Percentiles rank a stretch among this genome's conserved stretches.
Conservation (phyloP, 495 filamentous ascomycete genomes). For the Aspergillus mulundensis region DNA sequence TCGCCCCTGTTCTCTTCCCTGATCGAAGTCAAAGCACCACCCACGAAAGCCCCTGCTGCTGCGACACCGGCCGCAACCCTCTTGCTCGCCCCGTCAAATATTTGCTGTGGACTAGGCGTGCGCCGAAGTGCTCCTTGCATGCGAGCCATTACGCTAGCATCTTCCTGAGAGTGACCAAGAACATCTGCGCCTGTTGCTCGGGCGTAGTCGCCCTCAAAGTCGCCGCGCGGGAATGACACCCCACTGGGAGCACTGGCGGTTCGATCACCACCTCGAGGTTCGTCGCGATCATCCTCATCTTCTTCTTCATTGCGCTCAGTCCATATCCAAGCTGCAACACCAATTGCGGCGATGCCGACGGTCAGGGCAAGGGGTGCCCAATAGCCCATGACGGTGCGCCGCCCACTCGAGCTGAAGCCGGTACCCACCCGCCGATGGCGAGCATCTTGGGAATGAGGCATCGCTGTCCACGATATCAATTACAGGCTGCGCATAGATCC, state of each 20-base stretch:
- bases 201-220: slow-evolving; percentile 29
- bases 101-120: slow-evolving; percentile 84
- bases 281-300: slow-evolving; percentile 53
- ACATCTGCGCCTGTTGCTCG: slow-evolving; percentile 28
- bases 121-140: slow-evolving; percentile 80
- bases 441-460: slow-evolving; percentile 73
- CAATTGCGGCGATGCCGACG: slow-evolving; percentile 76
- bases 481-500: slow-evolving; percentile 31
- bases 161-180: slow-evolving; percentile 37
- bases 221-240: slow-evolving; percentile 27
- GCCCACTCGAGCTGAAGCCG: slow-evolving; percentile 49
- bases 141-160: slow-evolving; percentile 66
- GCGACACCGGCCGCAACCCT: slow-evolving; percentile 74
- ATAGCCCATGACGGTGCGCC: slow-evolving; percentile 69
- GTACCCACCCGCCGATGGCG: slow-evolving; percentile 52
- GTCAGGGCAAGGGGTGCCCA: slow-evolving; percentile 84
- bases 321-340: slow-evolving; percentile 88
- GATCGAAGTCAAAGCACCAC: slow-evolving; percentile 76
- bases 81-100: slow-evolving; percentile 73
- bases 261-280: slow-evolving; percentile 41
- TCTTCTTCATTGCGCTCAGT: slow-evolving; percentile 76
- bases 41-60: slow-evolving; percentile 76
- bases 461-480: slow-evolving; percentile 40
- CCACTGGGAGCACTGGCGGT: slow-evolving; percentile 29
- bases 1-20: slow-evolving; percentile 76